Evolutionary conservation across 371 early-diverging fungal species (phyloP).

Genomic region (Cokeromyces recurvatus): DNA sequence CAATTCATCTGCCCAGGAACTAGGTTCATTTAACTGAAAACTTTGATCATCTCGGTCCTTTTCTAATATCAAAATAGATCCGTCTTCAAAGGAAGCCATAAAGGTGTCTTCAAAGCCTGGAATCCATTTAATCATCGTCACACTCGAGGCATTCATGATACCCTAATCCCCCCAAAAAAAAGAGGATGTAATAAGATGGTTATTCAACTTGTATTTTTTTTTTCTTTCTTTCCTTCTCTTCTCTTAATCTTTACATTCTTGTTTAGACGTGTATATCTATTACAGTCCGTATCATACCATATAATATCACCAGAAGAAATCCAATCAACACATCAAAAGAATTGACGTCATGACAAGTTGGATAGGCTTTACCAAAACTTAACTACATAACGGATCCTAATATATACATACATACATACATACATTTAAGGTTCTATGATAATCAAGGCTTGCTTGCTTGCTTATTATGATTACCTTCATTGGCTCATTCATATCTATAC

Average conservation of each 20-base stretch:
- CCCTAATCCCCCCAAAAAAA: no score
- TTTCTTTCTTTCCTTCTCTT: background rate
- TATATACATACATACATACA: no score
- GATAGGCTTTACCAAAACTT: constrained; percentile 27
- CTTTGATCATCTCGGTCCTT: constrained; percentile 77
- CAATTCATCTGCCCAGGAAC: constrained; percentile 23
- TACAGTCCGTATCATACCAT: constrained; percentile 72
- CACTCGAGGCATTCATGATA: constrained; percentile 58
- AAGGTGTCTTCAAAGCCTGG: constrained; percentile 83
- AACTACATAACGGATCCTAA: background rate
- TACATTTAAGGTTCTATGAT: no score
- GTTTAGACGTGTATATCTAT: constrained; percentile 56
- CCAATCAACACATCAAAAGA: constrained; percentile 73
- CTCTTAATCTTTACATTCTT: constrained; percentile 25
- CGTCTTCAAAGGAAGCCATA: constrained; percentile 75
- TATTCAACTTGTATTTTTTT: background rate
- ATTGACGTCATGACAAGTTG: constrained; percentile 87
- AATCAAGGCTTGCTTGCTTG: constrained; percentile 15
- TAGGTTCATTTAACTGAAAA: constrained; percentile 33
- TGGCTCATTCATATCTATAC: constrained; percentile 56
- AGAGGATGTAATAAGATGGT: constrained; percentile 8
- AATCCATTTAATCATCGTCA: constrained; percentile 83
- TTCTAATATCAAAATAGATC: constrained; percentile 75
- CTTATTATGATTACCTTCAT: constrained; percentile 35
- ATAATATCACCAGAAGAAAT: constrained; percentile 84